Conservation (phyloP, 257 asterid species). For the Nicotiana knightiana region DNA sequence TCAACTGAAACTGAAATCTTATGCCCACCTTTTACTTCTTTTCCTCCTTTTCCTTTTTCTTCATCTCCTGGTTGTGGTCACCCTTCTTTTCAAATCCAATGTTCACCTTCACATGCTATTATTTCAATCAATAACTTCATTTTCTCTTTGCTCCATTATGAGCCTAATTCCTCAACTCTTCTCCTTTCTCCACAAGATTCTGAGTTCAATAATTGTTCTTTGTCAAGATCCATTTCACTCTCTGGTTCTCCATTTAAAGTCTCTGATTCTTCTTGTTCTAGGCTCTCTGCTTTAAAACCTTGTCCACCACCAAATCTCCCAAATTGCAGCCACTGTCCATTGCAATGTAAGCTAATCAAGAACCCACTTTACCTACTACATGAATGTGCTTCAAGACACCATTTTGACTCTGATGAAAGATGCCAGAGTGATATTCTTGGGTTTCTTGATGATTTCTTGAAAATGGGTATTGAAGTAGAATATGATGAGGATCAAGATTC, state of each 20-base stretch:
- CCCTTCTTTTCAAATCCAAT: constrained; percentile 76
- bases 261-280: constrained; percentile 76
- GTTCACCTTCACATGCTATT: constrained; percentile 46
- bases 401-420: constrained; percentile 48
- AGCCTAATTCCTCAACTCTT: constrained; percentile 50
- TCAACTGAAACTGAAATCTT: constrained; percentile 7
- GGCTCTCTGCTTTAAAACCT: constrained; percentile 58
- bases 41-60: constrained; percentile 80
- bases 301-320: constrained; percentile 62
- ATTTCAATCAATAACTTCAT: constrained; percentile 49
- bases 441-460: constrained; percentile 52
- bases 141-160: constrained; percentile 55
- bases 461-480: constrained; percentile 62
- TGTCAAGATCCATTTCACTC: constrained; percentile 46
- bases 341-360: constrained; percentile 65
- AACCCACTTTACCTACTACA: constrained; percentile 51
- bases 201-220: constrained; percentile 33
- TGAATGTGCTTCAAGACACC: constrained; percentile 57
- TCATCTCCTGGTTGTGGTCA: constrained; percentile 83
- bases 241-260: constrained; percentile 69
- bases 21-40: constrained; percentile 70
- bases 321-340: constrained; percentile 64
- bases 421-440: constrained; percentile 76
- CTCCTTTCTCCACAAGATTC: constrained; percentile 41
- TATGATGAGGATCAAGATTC: constrained; percentile 74